phyloP scores from a whole-genome alignment of 352 stramenopile species.

The Phytopythium vexans region DNA sequence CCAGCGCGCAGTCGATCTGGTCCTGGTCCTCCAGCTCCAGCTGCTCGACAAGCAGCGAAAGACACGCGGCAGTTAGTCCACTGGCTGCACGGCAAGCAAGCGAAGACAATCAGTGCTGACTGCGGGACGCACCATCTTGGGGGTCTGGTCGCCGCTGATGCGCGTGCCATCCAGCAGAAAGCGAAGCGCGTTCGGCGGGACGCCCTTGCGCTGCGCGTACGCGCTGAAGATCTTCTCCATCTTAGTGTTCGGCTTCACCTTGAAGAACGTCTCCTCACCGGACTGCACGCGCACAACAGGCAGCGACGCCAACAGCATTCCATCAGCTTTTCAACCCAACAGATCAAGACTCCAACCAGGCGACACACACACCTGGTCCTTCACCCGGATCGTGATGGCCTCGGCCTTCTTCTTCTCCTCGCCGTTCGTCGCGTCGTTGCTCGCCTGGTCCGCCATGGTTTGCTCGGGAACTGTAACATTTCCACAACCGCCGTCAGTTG shows the following conservation, averaged over 20 bases:
- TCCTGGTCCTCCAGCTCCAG: slow-evolving; percentile 98
- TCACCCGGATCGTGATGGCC: slow-evolving; percentile 86
- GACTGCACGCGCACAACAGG: slow-evolving; percentile 35
- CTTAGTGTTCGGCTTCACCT: slow-evolving; percentile 98
- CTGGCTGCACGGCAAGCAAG: no score
- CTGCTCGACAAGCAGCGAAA: slow-evolving; percentile 8
- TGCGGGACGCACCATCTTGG: slow-evolving; percentile 76
- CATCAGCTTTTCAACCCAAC: background rate
- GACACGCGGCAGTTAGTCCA: background rate
- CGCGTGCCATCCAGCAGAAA: slow-evolving; percentile 97
- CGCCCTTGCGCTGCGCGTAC: slow-evolving; percentile 94
- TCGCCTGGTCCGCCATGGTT: slow-evolving; percentile 63
- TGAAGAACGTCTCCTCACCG: slow-evolving; percentile 97
- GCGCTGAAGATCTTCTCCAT: slow-evolving; percentile 98
- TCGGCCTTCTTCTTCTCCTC: slow-evolving; percentile 88
- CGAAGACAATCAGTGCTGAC: background rate
- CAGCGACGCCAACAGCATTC: background rate
- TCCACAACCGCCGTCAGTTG: background rate
- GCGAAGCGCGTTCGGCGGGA: slow-evolving; percentile 85
- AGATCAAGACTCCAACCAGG: background rate
- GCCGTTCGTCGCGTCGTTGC: slow-evolving; percentile 38
- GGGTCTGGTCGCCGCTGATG: slow-evolving; percentile 93
- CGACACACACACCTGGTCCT: slow-evolving; percentile 61
- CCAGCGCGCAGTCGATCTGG: slow-evolving; percentile 96
- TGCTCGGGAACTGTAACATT: background rate